Evolutionary conservation across 1,284 basidiomycete species (phyloP).

Genomic region (Meripilus lineatus): DNA sequence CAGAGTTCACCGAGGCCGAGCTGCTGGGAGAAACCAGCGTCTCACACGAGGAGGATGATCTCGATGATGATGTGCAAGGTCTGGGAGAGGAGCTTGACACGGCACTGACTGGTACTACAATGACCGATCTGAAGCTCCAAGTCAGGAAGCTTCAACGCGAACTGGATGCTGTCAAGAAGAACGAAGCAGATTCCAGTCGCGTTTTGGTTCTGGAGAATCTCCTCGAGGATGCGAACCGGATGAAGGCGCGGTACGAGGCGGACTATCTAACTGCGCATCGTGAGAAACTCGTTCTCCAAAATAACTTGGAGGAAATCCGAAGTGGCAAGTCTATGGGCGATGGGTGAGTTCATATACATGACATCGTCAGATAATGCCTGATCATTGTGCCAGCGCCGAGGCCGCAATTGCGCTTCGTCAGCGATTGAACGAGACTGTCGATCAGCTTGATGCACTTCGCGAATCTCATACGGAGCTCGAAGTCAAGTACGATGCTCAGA

Average conservation of each 20-base stretch:
- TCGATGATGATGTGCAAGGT: constrained; percentile 46
- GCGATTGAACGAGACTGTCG: constrained; percentile 82
- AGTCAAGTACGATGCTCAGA: constrained; percentile 62
- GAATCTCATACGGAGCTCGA: constrained; percentile 70
- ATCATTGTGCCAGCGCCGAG: constrained; percentile 54
- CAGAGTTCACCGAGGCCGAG: constrained; percentile 39
- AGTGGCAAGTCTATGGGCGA: constrained; percentile 81
- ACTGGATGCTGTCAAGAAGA: constrained; percentile 67
- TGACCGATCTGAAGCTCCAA: constrained; percentile 86
- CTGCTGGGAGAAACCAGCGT: constrained; percentile 18
- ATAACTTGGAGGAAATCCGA: constrained; percentile 84
- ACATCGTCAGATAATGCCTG: constrained; percentile 8
- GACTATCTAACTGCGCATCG: constrained; percentile 87
- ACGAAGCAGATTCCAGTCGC: constrained; percentile 71
- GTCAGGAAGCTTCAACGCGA: constrained; percentile 83
- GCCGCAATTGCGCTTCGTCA: constrained; percentile 85
- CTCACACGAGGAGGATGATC: constrained; percentile 25
- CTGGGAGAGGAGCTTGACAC: constrained; percentile 83
- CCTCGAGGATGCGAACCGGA: constrained; percentile 85
- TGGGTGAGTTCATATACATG: constrained; percentile 46
- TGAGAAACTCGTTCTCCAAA: constrained; percentile 77
- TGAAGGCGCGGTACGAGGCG: constrained; percentile 85
- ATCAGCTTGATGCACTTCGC: constrained; percentile 72
- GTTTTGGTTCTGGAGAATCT: constrained; percentile 85
- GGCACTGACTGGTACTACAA: constrained; percentile 79